phyloP scores from a whole-genome alignment of 345 rosid genomes.

The Viola odorata region DNA sequence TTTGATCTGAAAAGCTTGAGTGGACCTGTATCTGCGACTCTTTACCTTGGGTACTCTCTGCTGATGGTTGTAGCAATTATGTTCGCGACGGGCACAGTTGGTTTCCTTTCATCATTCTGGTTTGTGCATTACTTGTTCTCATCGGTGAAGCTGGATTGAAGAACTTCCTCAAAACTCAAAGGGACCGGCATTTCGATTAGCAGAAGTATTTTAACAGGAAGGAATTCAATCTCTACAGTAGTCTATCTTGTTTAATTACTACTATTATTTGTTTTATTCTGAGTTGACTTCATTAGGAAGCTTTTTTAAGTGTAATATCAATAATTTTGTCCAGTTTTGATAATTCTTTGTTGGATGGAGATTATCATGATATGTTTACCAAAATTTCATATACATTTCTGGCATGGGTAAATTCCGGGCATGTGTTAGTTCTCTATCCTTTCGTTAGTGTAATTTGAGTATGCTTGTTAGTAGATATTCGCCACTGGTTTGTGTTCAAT shows the following conservation, averaged over 20 bases:
- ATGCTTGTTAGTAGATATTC: background rate
- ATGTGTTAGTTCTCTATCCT: background rate
- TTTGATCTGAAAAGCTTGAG: slow-evolving; percentile 61
- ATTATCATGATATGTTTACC: slow-evolving; percentile 8
- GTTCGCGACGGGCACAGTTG: slow-evolving; percentile 66
- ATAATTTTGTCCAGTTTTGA: slow-evolving; percentile 26
- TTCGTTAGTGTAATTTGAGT: background rate
- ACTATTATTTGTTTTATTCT: background rate
- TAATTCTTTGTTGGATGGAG: slow-evolving; percentile 16
- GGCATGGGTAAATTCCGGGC: background rate
- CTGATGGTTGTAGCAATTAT: slow-evolving; percentile 66
- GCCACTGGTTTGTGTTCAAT: background rate
- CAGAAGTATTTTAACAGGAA: background rate
- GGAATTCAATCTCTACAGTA: slow-evolving; percentile 1
- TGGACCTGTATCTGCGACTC: slow-evolving; percentile 63
- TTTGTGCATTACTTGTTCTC: slow-evolving; percentile 73
- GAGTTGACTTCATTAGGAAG: slow-evolving; percentile 19
- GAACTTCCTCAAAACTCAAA: slow-evolving; percentile 1
- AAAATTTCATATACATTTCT: slow-evolving; percentile 2
- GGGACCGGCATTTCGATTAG: background rate
- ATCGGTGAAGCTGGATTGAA: slow-evolving; percentile 64
- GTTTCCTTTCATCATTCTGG: slow-evolving; percentile 72
- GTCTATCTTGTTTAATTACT: background rate
- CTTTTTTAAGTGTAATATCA: slow-evolving; percentile 27
- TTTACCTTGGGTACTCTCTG: slow-evolving; percentile 62